Evolutionary conservation across 2,329 filamentous ascomycete species (phyloP).

Genomic region (Whalleya microplaca): DNA sequence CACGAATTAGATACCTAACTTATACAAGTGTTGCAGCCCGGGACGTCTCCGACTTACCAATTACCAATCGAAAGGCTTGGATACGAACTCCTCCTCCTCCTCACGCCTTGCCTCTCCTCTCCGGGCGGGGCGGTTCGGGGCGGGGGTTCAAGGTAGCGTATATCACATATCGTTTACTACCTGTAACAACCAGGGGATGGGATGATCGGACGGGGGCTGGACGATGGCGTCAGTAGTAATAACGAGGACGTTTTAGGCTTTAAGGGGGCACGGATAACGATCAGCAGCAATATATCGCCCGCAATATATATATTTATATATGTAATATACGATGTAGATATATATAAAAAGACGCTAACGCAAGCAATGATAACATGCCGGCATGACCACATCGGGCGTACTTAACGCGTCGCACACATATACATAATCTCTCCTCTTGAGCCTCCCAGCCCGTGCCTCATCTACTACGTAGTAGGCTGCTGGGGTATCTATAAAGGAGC

Average conservation of each 20-base stretch:
- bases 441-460: neutral
- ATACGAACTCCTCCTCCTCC: neutral
- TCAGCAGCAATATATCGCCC: neutral
- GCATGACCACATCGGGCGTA: conserved; percentile 1
- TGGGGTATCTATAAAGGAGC: neutral
- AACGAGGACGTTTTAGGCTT: neutral
- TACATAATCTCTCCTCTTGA: too few species aligned
- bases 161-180: neutral
- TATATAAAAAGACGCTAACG: conserved; percentile 22
- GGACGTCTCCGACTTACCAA: conserved; percentile 8
- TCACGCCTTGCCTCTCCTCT: neutral
- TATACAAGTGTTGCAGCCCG: neutral
- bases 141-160: neutral
- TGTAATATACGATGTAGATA: neutral
- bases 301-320: neutral
- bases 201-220: neutral
- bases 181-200: neutral
- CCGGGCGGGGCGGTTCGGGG: neutral
- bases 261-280: neutral
- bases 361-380: conserved; percentile 15
- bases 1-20: conserved; percentile 15
- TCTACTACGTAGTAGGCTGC: neutral
- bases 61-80: neutral
- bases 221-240: neutral
- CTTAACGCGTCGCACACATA: too few species aligned